Evolutionary conservation across 345 rosid genomes (phyloP), one percentile per base, ranked within the genome.

Genomic region (Euphorbia lathyris): DNA sequence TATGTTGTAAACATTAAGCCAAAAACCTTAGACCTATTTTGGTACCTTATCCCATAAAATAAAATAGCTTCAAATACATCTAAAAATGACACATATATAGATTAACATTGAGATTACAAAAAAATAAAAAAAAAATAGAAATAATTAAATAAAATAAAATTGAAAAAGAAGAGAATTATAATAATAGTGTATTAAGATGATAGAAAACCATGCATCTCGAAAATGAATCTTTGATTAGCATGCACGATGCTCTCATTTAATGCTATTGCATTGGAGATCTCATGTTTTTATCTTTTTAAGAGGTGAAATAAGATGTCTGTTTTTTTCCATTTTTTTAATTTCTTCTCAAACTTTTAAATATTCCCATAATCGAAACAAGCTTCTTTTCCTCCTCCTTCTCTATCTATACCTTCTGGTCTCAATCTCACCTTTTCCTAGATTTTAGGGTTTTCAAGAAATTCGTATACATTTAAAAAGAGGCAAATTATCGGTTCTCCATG

Each of bases 291-390:
- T 63, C 66, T 42, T 42, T 23, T 42, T 22, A 42, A 42, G 70
- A 72, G 68, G 77, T 68, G 76, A 72, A 67, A n/a, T n/a, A 80
- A 82, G 87, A 86, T 86, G 87, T 86, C 85, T 86, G 90, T 85
- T 80, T 76, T 36, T 70, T 78, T 58, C 66, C 63, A 36, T n/a
- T 14, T 81, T 72, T 70, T 73, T 66, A 75, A 72, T 77, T 69
- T 42, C 22, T 32, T 14, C 79, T 63, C 59, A 25, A 73, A 57
- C 70, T 57, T 67, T 30, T 48, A 65, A 58, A 34, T 55, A 48
- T 64, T 60, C 64, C 7, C 58, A 57, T 42, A 59, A 73, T 70
- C 74, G 52, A 45, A 67, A 59, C 76, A 58, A 38, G 32, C 38
- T 65, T 60, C 58, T 57, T 60, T 61, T 65, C 34, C 69, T 63